Base-by-base conservation (phyloP, 2,329 filamentous ascomycete species). In the Lachnellula cervina region DNA sequence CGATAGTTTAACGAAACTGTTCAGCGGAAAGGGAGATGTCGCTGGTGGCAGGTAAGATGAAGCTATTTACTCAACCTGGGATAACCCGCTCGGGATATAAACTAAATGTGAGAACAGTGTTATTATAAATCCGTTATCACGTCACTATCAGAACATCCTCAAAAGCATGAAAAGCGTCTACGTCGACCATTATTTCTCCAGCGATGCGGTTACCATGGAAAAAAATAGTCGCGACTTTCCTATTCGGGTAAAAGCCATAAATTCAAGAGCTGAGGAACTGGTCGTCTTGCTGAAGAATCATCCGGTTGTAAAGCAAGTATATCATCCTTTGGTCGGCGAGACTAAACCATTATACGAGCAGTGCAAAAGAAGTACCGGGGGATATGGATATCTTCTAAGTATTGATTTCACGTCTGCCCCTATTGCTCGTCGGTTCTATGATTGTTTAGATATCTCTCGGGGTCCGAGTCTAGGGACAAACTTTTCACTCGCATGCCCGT, bases 11-110 rank as follows among this genome's bases (percentile, higher is more conserved):
- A 96, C 93, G 49, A 97, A 97, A 72, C 86, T 96, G 53, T 97
- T 97, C 74, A 95, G 89, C 57, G 93, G 93, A 50, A 91, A 96
- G 71, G 92, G 89, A 70, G 97, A 97, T 71, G 93, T 97, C 63
- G 97, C 97, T 91, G 93, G 90, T 56, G 93, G 93, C 55, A 88
- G 85, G 52, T 54, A 49, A 25, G 52, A 45, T 37, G n/a, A 37
- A 34, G 13, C 32, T 19, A 13, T 6, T 49, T 9, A 17, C 25
- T 5, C 37, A 40, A 17, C 37, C 14, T 40, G 17, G 14, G 13
- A 40, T 40, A 40, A 40, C 14, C 14, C 37, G 13, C 37, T 40
- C 2, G 37, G 17, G 13, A n/a, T 9, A 14, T 5, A 3, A 17
- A 40, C 37, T 40, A 14, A 40, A 40, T 40, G n/a, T 16, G 14